A percentile compares a stretch with the other conserved stretches of the same genome.
Evolutionary conservation across 1,139 yeast species (phyloP).

Genomic region (Hanseniaspora uvarum): DNA sequence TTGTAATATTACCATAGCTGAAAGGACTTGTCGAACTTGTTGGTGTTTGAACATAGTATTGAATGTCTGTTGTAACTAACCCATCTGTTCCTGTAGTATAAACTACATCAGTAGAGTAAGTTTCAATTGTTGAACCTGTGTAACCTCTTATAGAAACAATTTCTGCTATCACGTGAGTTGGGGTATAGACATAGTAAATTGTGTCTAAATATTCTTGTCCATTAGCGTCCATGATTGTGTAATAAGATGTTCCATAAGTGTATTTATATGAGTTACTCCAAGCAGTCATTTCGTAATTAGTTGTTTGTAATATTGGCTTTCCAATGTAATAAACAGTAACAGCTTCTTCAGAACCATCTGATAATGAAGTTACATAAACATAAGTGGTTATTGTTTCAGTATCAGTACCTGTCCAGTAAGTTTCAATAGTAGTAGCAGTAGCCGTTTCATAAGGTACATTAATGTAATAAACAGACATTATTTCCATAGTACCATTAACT

Average conservation of each 20-base stretch:
- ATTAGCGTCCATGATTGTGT: constrained; percentile 8
- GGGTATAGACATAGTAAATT: constrained; percentile 13
- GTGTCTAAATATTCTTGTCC: constrained; percentile 5
- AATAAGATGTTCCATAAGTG: constrained; percentile 11
- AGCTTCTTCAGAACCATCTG: constrained; percentile 10
- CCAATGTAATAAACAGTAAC: constrained; percentile 15
- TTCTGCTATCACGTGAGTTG: constrained; percentile 17
- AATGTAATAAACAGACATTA: constrained; percentile 10
- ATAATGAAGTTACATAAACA: constrained; percentile 1
- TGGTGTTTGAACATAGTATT: constrained; percentile 15
- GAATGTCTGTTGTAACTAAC: constrained; percentile 6
- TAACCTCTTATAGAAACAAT: constrained; percentile 17
- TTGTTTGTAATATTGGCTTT: constrained; percentile 1
- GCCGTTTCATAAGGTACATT: constrained; percentile 14
- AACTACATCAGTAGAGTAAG: constrained; percentile 19
- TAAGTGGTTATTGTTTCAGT: constrained; percentile 13
- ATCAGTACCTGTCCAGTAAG: constrained; percentile 1
- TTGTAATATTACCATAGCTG: neutral
- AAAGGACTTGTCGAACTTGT: neutral
- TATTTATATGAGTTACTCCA: constrained; percentile 8
- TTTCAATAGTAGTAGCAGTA: neutral
- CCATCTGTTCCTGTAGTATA: constrained; percentile 18
- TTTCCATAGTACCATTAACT: constrained; percentile 8
- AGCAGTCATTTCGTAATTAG: neutral
- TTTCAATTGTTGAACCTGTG: constrained; percentile 17